phyloP scores from a whole-genome alignment of 768 basidiomycete genomes.

The Tylopilus subfusipes region DNA sequence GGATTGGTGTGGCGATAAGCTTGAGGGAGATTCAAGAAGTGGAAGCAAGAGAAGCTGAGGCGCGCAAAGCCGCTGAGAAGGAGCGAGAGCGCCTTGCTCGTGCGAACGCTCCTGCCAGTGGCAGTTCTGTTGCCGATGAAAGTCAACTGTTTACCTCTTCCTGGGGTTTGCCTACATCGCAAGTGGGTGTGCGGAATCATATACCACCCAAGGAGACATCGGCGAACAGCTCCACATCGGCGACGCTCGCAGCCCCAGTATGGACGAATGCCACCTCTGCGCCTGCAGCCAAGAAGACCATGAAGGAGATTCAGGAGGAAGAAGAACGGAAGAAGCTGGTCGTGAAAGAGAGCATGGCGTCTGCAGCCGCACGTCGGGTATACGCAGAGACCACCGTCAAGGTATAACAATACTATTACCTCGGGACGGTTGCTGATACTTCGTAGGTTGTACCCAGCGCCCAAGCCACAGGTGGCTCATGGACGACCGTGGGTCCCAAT shows the following conservation, averaged over 20 bases:
- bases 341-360: constrained; percentile 55
- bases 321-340: constrained; percentile 76
- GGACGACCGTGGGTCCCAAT: constrained; percentile 83
- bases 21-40: constrained; percentile 95
- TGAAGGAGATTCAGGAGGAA: constrained; percentile 99
- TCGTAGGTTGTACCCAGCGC: constrained; percentile 32
- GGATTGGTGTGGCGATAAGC: constrained; percentile 49
- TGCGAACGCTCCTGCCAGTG: constrained; percentile 33
- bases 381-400: constrained; percentile 80
- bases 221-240: constrained; percentile 24
- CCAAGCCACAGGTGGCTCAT: constrained; percentile 51
- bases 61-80: constrained; percentile 68
- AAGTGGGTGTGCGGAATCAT: constrained; percentile 53
- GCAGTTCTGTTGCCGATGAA: constrained; percentile 47
- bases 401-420: constrained; percentile 37
- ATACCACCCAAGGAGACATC: constrained; percentile 42
- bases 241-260: constrained; percentile 44
- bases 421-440: constrained; percentile 2
- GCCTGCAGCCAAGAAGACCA: constrained; percentile 71
- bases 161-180: constrained; percentile 87
- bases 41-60: constrained; percentile 78
- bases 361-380: constrained; percentile 58
- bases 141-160: constrained; percentile 62
- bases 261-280: constrained; percentile 69
- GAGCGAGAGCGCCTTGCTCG: constrained; percentile 64